Base-by-base conservation (phyloP, 495 filamentous ascomycete genomes). In the Trichoderma virens region DNA sequence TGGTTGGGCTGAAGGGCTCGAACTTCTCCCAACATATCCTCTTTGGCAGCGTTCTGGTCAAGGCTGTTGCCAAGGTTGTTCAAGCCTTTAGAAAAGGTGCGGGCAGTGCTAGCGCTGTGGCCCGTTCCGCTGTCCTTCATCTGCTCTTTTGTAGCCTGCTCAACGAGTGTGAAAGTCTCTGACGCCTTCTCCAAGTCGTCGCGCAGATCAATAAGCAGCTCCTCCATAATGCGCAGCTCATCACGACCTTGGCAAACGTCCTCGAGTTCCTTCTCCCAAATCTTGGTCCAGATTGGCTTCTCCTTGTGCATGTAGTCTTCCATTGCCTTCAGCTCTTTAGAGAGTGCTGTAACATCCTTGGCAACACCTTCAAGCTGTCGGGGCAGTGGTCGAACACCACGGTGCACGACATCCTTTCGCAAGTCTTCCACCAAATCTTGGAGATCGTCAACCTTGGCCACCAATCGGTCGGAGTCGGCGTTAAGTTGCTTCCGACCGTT, bases 371-470 rank as follows among this genome's bases (percentile, higher is more conserved):
- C 93, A 63, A 99, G 83, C 75, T 96, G 92, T 23, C 91, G 83
- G n/a, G 93, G 93, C 4, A 93, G 80, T 14, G 94, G 94, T 43
- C 95, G 88, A 47, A 98, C 94, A 60, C 94, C 94, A 66, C 95
- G 91, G 47, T 82, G 80, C 41, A 99, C 94, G 47, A 98, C 95
- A 72, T 98, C 94, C 78, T 98, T 98, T 64, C 94, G 91, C 32
- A 99, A 85, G 72, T 98, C 95, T 72, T 99, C 94, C 35, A 99
- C 89, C 51, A 94, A 78, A 71, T 99, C 95, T 76, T 97, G 93
- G 20, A 99, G 85, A 70, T 97, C 92, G 72, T 99, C 94, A 16
- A 99, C 93, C 65, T 90, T 88, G 65, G 83, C 85, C 67, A 99
- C 91, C 60, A 98, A 84, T 45, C 84, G 88, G 73, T 97, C 92